These are phyloP conservation scores for Coemansia nantahalensis DNA, from an alignment of 192 early-diverging fungal genomes.

Conservation along the genomic window DNA sequence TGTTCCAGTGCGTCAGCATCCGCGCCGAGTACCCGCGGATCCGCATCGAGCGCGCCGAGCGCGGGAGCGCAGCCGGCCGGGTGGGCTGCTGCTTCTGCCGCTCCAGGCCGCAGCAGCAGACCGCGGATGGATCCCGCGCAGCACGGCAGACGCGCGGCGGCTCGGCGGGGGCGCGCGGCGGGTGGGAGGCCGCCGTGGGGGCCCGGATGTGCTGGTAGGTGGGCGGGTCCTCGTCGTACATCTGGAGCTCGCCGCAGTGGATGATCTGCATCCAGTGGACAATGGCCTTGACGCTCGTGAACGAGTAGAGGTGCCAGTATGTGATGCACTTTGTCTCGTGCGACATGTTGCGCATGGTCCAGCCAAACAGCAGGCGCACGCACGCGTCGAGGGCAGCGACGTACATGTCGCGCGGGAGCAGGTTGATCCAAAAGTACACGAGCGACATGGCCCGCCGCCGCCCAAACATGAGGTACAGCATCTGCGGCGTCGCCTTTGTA, in stretches of 20 bases:
- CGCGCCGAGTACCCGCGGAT: constrained; percentile 69
- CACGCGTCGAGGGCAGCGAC: constrained; percentile 70
- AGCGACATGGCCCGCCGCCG: constrained; percentile 77
- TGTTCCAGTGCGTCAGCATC: constrained; percentile 51
- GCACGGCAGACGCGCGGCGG: too few relatives aligned
- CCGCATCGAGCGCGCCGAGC: constrained; percentile 11
- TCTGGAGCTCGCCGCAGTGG: constrained; percentile 77
- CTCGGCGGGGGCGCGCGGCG: not conserved
- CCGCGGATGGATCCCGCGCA: not conserved
- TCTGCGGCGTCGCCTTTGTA: constrained; percentile 78
- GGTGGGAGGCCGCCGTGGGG: not conserved
- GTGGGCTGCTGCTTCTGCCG: constrained; percentile 9
- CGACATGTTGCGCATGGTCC: constrained; percentile 68
- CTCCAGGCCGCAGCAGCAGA: not conserved
- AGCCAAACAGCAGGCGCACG: constrained; percentile 79
- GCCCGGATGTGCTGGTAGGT: constrained; percentile 44
- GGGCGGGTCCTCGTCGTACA: constrained; percentile 86
- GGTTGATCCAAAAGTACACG: constrained; percentile 80
- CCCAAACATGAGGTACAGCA: constrained; percentile 86
- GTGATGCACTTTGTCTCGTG: constrained; percentile 70
- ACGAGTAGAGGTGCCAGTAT: constrained; percentile 86
- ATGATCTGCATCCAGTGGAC: constrained; percentile 99
- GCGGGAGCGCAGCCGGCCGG: constrained; percentile 17
- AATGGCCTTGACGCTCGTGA: constrained; percentile 84
- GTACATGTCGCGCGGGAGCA: constrained; percentile 72